These are phyloP conservation scores for Symbiodinium pilosum DNA, from an alignment of 73 alveolate species.

Conservation along the genomic window DNA sequence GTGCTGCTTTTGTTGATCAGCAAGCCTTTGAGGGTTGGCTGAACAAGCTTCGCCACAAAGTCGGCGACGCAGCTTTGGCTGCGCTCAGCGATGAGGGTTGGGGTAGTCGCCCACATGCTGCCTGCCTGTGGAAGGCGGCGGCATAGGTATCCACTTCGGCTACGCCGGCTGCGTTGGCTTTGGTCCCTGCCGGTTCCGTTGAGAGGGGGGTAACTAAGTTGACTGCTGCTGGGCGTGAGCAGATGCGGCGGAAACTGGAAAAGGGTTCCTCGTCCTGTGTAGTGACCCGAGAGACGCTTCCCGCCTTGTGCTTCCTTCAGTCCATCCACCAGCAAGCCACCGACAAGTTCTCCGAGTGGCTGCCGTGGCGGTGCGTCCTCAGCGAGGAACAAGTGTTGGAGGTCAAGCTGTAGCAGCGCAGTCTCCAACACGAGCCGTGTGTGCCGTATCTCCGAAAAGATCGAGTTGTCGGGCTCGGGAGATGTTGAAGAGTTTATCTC, in stretches of 20 bases:
- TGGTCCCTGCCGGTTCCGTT: neutral
- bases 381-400: slow-evolving; percentile 12
- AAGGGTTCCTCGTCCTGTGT: neutral
- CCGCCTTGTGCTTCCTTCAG: neutral
- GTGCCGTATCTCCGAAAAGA: no score
- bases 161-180: neutral
- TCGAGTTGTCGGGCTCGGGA: no score
- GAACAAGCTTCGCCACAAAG: neutral
- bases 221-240: neutral
- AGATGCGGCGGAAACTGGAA: neutral
- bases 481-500: no score
- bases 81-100: no score
- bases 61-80: no score
- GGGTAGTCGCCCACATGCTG: neutral
- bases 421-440: no score
- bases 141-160: neutral
- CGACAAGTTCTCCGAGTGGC: slow-evolving; percentile 33
- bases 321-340: neutral
- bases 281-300: neutral
- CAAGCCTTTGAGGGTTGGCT: neutral
- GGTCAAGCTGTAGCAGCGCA: no score
- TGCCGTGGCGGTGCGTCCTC: slow-evolving; percentile 19
- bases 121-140: neutral
- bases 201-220: no score
- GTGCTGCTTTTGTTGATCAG: neutral